Evolutionary conservation across 192 early-diverging fungal genomes (phyloP).

Genomic region (Coemansia sp.): DNA sequence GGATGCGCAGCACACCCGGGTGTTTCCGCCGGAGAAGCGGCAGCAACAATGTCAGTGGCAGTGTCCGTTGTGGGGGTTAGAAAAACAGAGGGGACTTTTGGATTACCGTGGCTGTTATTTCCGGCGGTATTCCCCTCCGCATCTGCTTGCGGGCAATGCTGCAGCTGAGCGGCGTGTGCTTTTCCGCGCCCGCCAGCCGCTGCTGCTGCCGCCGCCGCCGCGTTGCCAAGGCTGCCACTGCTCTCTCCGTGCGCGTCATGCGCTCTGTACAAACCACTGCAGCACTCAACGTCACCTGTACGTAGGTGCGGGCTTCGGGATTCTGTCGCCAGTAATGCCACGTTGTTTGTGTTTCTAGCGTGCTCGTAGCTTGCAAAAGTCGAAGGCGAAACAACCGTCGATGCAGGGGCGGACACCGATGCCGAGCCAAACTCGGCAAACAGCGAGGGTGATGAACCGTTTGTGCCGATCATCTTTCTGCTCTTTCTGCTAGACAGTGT

Average conservation of each 20-base stretch:
- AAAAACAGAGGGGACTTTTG: background rate
- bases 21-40: background rate
- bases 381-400: background rate
- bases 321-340: background rate
- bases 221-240: background rate
- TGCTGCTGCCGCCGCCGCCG: background rate
- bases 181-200: background rate
- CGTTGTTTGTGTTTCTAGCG: background rate
- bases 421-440: slow-evolving; percentile 5
- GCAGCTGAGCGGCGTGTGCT: background rate
- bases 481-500: slow-evolving; percentile 5
- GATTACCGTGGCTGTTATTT: background rate
- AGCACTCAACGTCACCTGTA: background rate
- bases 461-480: slow-evolving; percentile 5
- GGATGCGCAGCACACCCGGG: slow-evolving; percentile 6
- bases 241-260: slow-evolving; percentile 1
- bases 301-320: background rate
- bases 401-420: slow-evolving; percentile 4
- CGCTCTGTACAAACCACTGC: background rate
- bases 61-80: background rate
- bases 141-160: background rate
- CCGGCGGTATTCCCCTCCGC: background rate
- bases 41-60: no score
- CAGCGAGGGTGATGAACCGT: slow-evolving; percentile 4
- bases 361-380: background rate